phyloP scores from a whole-genome alignment of 257 asterid species.

The Striga asiatica region DNA sequence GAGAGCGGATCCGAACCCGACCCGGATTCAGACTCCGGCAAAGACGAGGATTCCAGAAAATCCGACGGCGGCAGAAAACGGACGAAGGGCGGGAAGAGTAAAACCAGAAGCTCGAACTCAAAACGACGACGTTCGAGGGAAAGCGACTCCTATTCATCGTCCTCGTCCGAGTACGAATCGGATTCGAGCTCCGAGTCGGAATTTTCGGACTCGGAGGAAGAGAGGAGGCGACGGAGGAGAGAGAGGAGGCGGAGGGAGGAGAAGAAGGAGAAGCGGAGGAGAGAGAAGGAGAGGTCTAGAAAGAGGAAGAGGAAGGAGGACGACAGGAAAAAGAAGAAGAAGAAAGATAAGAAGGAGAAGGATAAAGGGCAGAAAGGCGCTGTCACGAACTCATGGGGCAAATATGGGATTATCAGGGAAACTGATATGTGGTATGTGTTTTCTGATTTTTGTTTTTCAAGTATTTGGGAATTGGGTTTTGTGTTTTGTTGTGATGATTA shows the following conservation, averaged over 20 bases:
- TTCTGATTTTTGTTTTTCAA: not conserved
- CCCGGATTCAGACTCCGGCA: conserved; percentile 30
- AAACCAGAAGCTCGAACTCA: conserved; percentile 25
- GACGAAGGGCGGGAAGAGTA: conserved; percentile 23
- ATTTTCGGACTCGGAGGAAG: conserved; percentile 41
- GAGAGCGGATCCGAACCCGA: conserved; percentile 38
- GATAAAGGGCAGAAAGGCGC: conserved; percentile 70
- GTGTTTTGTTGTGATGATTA: too few species aligned
- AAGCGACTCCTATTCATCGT: conserved; percentile 40
- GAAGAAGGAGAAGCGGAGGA: conserved; percentile 40
- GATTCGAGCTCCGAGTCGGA: conserved; percentile 26
- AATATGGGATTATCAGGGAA: conserved; percentile 85
- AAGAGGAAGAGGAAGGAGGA: conserved; percentile 26
- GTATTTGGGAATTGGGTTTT: too few species aligned
- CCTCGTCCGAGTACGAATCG: too few species aligned
- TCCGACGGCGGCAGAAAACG: conserved; percentile 32
- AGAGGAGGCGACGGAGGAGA: conserved; percentile 39
- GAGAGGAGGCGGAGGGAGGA: conserved; percentile 41
- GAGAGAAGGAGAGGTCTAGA: conserved; percentile 27
- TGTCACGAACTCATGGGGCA: conserved; percentile 89
- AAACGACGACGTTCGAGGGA: conserved; percentile 46
- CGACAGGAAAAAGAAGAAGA: conserved; percentile 28
- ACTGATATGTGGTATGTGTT: conserved; percentile 90
- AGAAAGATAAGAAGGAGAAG: conserved; percentile 38
- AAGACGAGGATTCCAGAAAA: conserved; percentile 19